phyloP scores from a whole-genome alignment of 768 basidiomycete species.

The Dictyophora rubrovolvata region DNA sequence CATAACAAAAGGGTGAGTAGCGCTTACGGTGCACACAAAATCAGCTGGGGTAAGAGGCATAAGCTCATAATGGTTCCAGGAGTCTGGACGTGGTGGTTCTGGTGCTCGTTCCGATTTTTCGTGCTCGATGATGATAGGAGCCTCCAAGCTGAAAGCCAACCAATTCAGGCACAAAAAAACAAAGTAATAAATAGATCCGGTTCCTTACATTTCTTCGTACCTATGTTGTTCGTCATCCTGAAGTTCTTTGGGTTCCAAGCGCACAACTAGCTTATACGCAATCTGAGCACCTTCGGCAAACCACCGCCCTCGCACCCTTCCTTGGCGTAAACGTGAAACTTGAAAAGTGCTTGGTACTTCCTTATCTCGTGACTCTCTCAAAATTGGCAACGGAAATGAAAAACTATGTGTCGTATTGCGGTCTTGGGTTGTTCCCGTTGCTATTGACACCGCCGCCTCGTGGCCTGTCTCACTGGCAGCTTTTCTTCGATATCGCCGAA shows the following conservation, averaged over 20 bases:
- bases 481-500: neutral
- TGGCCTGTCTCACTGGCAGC: neutral
- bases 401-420: conserved; percentile 19
- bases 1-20: neutral
- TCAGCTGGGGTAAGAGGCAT: conserved; percentile 52
- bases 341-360: conserved; percentile 55
- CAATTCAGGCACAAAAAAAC: conserved; percentile 3
- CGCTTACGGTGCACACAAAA: conserved; percentile 55
- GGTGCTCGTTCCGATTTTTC: conserved; percentile 43
- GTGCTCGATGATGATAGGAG: conserved; percentile 52
- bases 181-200: neutral
- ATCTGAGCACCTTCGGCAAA: conserved; percentile 32
- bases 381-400: conserved; percentile 46
- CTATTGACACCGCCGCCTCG: neutral
- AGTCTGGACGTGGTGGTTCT: conserved; percentile 25
- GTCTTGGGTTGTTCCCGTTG: neutral
- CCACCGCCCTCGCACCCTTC: conserved; percentile 18
- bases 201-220: neutral
- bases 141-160: conserved; percentile 40
- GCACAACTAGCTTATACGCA: conserved; percentile 43
- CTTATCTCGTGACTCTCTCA: conserved; percentile 37
- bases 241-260: conserved; percentile 46
- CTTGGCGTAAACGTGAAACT: conserved; percentile 23
- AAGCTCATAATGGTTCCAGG: conserved; percentile 63
- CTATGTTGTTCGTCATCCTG: conserved; percentile 1